Percentiles rank a stretch among this genome's conserved stretches.
phyloP scores from a whole-genome alignment of 495 filamentous ascomycete species.

The Aspergillus bertholletiae region DNA sequence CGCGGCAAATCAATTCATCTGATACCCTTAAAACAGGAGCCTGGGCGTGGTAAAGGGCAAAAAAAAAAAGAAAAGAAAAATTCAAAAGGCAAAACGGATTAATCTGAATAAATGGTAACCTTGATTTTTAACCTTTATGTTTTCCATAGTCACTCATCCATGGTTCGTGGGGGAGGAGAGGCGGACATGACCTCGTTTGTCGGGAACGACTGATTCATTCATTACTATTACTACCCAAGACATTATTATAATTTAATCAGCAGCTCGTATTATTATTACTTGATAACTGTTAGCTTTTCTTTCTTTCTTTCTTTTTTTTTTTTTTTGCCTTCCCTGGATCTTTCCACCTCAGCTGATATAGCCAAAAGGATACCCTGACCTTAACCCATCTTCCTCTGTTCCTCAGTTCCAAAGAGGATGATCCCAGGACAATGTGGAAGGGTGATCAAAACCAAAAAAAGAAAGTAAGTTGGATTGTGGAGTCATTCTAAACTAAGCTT shows the following conservation, averaged over 20 bases:
- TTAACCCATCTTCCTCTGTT: background rate
- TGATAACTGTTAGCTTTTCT: background rate
- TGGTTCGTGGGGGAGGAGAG: constrained; percentile 10
- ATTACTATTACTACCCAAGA: background rate
- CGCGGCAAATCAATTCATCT: constrained; percentile 12
- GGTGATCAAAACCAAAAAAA: constrained; percentile 3
- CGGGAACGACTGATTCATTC: background rate
- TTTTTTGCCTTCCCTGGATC: background rate
- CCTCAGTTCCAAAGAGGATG: background rate
- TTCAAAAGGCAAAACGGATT: background rate
- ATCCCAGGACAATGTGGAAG: constrained; percentile 1
- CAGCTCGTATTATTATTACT: background rate
- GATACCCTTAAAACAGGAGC: background rate
- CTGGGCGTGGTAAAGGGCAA: background rate
- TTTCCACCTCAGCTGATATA: background rate
- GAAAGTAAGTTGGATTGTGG: constrained; percentile 8
- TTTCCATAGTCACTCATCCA: constrained; percentile 11
- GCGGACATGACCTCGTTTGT: background rate
- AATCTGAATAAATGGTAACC: constrained; percentile 15
- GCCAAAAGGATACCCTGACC: background rate
- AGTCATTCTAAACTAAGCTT: constrained; percentile 8
- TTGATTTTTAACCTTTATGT: constrained; percentile 20
- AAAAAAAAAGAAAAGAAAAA: background rate
- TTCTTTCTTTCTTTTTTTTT: no score
- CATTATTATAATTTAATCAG: no score